phyloP scores from a whole-genome alignment of 192 early-diverging fungal species.

The Backusella parvicylindrica region DNA sequence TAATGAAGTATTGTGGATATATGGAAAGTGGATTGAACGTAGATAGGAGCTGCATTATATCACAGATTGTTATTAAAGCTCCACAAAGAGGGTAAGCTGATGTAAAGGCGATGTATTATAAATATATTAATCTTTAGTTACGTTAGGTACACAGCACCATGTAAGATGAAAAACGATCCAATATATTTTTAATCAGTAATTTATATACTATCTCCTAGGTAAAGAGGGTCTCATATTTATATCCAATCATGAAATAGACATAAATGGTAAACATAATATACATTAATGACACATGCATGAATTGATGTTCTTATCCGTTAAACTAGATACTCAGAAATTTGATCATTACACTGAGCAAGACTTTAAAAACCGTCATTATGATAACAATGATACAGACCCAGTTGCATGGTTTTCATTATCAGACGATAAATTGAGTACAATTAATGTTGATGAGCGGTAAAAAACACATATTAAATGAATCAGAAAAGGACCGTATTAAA shows the following conservation, averaged over 20 bases:
- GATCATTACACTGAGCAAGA: conserved; percentile 33
- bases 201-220: not conserved
- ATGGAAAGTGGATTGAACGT: not conserved
- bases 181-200: not conserved
- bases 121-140: not conserved
- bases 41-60: conserved; percentile 37
- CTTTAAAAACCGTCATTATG: conserved; percentile 13
- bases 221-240: conserved; percentile 53
- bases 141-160: conserved; percentile 47
- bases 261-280: conserved; percentile 27
- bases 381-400: conserved; percentile 18
- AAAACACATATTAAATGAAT: not conserved
- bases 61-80: conserved; percentile 43
- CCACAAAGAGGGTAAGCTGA: conserved; percentile 39
- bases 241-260: conserved; percentile 43
- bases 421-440: conserved; percentile 3
- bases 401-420: conserved; percentile 32
- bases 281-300: not conserved
- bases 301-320: not conserved
- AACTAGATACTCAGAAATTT: conserved; percentile 29
- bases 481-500: not conserved
- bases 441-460: conserved; percentile 23
- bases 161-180: conserved; percentile 9
- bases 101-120: not conserved
- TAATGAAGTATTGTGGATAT: conserved; percentile 13